Evolutionary conservation across 2,329 filamentous ascomycete genomes (phyloP), one percentile per base, ranked within the genome.

Genomic region (Acrocalymma vagum): DNA sequence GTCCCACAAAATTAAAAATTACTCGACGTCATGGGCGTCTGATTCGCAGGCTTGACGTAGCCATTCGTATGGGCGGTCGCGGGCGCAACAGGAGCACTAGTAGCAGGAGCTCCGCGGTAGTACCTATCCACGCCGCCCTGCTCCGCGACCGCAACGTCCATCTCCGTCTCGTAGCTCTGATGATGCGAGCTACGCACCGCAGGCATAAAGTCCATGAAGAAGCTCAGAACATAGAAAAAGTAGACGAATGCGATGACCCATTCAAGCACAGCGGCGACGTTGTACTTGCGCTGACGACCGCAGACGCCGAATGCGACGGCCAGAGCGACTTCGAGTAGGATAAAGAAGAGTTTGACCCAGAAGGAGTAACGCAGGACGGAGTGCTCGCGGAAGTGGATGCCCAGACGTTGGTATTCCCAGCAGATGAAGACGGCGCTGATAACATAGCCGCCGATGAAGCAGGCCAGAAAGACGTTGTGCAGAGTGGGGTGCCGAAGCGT

Each of bases 401-500:
- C 90, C 1, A 97, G 79, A 3, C 89, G 85, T 61, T 94, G 87
- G 69, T 95, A 96, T 69, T 96, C 91, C 74, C 83, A 85, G 75
- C 92, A 96, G 53, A 93, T 87, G 70, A 92, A 93, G 55, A 96
- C 80, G 40, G 93, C 92, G 4, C 86, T 90, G 38, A 96, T 65
- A 38, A 96, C 76, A 68, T 95, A 97, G 22, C 90, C 94, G 10
- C 71, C 84, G 34, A 96, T 90, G 69, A 99, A 99, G 35, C 96
- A 71, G 1, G 82, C 71, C 23, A 99, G 73, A 71, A 95, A 95
- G 2, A 83, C 75, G 60, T 90, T 78, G 66, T 99, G 94, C 42
- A 88, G 65, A 1, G 55, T 70, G 2, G 78, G 77, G 65, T 96
- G 82, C 39, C 77, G 74, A n/a, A 79, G 70, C 0, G 90, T 94